Evolutionary conservation across 2,329 filamentous ascomycete genomes (phyloP).

Genomic region (Colletotrichum eremochloae): DNA sequence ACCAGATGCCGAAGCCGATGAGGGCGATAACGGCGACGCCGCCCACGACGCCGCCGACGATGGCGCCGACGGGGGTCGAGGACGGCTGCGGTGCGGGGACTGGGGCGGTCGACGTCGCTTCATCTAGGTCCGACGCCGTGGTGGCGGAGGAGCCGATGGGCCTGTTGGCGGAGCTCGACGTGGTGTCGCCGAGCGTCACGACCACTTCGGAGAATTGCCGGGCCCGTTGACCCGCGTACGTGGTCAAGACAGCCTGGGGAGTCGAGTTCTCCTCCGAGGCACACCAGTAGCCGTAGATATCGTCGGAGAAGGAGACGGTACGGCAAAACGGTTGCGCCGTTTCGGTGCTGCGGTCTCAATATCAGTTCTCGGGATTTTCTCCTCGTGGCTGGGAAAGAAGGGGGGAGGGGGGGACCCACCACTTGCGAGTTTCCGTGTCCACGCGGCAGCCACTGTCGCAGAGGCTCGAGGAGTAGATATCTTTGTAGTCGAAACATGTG

Average conservation of each 20-base stretch:
- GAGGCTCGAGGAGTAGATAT: conserved; percentile 51
- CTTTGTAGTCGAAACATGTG: conserved; percentile 55
- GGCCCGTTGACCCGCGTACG: conserved; percentile 55
- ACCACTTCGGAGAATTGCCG: conserved; percentile 47
- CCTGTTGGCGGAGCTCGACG: conserved; percentile 1
- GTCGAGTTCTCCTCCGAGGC: conserved; percentile 50
- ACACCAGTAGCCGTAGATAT: conserved; percentile 62
- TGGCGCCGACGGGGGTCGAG: conserved; percentile 50
- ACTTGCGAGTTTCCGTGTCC: conserved; percentile 60
- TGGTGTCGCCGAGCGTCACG: conserved; percentile 28
- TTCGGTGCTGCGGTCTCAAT: conserved; percentile 51
- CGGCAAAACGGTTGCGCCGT: conserved; percentile 57
- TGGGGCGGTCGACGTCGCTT: background rate
- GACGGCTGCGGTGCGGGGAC: conserved; percentile 16
- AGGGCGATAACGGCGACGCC: conserved; percentile 52
- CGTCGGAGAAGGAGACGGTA: conserved; percentile 57
- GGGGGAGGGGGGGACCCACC: conserved; percentile 51
- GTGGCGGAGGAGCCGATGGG: conserved; percentile 13
- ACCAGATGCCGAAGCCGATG: conserved; percentile 48
- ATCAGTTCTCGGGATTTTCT: conserved; percentile 40
- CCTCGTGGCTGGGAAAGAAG: background rate
- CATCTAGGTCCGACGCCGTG: background rate
- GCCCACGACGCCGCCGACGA: conserved; percentile 56
- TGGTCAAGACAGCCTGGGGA: conserved; percentile 55
- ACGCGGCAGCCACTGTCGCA: conserved; percentile 58